Evolutionary conservation across 805 yeast species (phyloP), one percentile per base, ranked within the genome.

Genomic region (Kodamaea leandrae): DNA sequence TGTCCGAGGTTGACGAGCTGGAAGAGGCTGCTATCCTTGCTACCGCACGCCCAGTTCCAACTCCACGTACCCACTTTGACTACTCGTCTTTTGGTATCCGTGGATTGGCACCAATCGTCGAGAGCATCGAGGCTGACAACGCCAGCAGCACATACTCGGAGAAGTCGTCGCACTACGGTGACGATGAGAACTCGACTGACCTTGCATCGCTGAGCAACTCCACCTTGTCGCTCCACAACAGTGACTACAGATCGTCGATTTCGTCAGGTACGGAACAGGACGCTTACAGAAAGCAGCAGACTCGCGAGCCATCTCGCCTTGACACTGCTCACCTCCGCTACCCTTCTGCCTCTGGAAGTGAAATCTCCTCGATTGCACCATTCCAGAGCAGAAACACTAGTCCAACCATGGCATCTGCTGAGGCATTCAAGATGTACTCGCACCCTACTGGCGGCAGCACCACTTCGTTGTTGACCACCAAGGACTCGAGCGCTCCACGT

Each of bases 101-200:
- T 37, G 68, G 66, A 1, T 64, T 69, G 46, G 66, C 64, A 15
- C 71, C 72, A 23, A 66, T 66, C 50, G 63, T 53, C 16, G 73
- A 68, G 51, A 43, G 54, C 13, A 64, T 57, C 20, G 55, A 50
- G 39, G 60, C 54, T 38, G 32, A 24, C 12, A 26, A 14, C n/a
- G 13, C 32, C 9, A 67, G 62, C 40, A 53, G 61, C 40, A 62
- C 58, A 21, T 45, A 39, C 25, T 61, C 54, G 6, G 38, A 41
- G 12, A 25, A 45, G 9, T 45, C 51, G 3, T 48, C 52, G 6
- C 30, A 39, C 26, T 50, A 47, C 21, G 51, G 49, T 32, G 55
- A 48, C 27, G 47, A 50, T 15, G 50, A 46, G 18, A 50, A 54
- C 42, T 51, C 36, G 38, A 41, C 30, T 39, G 56, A 55, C 36